Evolutionary conservation across 306 rosid genomes (phyloP), one percentile per base, ranked within the genome.

Genomic region (Spatholobus suberectus): DNA sequence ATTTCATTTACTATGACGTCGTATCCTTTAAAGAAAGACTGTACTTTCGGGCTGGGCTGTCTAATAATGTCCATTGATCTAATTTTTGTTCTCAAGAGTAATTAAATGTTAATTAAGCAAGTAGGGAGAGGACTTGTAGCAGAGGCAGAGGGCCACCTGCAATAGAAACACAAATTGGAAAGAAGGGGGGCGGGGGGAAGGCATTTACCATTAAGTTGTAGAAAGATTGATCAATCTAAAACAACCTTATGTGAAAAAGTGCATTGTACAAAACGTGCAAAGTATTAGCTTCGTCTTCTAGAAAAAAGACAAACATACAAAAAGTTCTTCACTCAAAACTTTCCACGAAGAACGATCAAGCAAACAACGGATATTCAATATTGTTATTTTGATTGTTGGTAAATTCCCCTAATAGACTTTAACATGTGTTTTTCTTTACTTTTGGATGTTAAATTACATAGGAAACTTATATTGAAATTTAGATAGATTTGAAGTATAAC

Each of bases 1-100:
- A 88, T 90, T 84, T 86, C 79, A 57, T 47, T 72, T 74, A 63
- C 77, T 8, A 78, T 75, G 82, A 84, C 73, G 65, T 73, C 78
- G 84, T 52, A 17, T 23, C 70, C 47, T 52, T 54, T 26, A 69
- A 59, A 43, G 65, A 52, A 85, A 78, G 1, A 82, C 77, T 41
- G 70, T 78, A 78, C 82, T 47, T 78, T 77, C n/a, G n/a, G n/a
- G n/a, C n/a, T 78, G 70, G 15, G 57, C 59, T 58, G 54, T 69
- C 82, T 59, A 78, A 52, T 59, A 81, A 40, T 61, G 67, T 12
- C 70, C 75, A 58, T 23, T 61, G 38, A 74, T 54, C 23, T 43
- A n/a, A 44, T 29, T 29, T 27, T 21, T 17, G 46, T 69, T 34
- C 12, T 29, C 10, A n/a, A 35, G 14, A 34, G 24, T 61, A 15